Conservation (phyloP, 768 basidiomycete genomes). For the Rhizopogon vulgaris region DNA sequence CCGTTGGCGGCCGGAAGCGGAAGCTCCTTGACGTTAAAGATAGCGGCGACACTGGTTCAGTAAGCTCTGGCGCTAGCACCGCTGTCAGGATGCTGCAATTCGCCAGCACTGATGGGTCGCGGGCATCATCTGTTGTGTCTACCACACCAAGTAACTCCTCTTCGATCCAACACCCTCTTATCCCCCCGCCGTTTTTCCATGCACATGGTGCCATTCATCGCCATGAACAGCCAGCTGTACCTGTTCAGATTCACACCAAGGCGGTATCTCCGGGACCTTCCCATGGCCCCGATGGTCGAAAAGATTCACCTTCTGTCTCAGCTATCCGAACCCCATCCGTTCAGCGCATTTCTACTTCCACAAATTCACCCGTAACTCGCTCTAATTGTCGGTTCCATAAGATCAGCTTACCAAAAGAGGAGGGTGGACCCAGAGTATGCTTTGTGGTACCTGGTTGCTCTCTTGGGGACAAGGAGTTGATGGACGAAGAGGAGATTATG, state of each 20-base stretch:
- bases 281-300: neutral
- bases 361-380: conserved; percentile 51
- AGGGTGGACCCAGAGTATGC: conserved; percentile 44
- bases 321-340: neutral
- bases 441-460: conserved; percentile 71
- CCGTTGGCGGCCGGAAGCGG: conserved; percentile 8
- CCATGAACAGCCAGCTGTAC: conserved; percentile 8
- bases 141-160: conserved; percentile 24
- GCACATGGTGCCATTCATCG: conserved; percentile 20
- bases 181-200: conserved; percentile 16
- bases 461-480: conserved; percentile 48
- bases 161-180: neutral
- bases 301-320: neutral
- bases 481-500: conserved; percentile 51
- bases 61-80: conserved; percentile 33
- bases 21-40: conserved; percentile 7
- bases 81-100: conserved; percentile 29
- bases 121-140: conserved; percentile 47
- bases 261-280: conserved; percentile 6
- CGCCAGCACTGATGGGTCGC: conserved; percentile 24
- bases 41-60: conserved; percentile 22
- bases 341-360: conserved; percentile 8
- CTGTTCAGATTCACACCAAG: neutral
- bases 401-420: conserved; percentile 55
- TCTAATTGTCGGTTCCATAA: conserved; percentile 68